Conservation (phyloP, 306 rosid genomes). For the Sesbania bispinosa region DNA sequence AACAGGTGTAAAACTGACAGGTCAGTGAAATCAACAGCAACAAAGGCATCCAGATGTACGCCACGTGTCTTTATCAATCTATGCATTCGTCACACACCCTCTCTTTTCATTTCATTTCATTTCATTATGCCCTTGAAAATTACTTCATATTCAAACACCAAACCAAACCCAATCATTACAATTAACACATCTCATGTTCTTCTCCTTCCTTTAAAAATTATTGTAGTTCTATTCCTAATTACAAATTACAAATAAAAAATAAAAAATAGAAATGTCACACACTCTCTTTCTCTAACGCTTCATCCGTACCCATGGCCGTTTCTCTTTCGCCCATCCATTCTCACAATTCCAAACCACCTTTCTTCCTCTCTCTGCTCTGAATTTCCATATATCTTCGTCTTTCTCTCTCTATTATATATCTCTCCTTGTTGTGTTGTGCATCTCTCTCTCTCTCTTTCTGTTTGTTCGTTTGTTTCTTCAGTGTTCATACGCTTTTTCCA, state of each 20-base stretch:
- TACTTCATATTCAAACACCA: neutral
- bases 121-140: neutral
- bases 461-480: neutral
- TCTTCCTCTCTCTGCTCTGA: conserved; percentile 6
- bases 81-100: neutral
- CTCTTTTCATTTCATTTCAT: neutral
- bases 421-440: too few species aligned
- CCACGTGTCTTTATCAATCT: conserved; percentile 2
- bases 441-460: neutral
- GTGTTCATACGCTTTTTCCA: conserved; percentile 6
- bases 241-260: neutral
- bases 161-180: conserved; percentile 8
- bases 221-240: too few species aligned
- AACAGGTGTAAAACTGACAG: neutral
- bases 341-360: conserved; percentile 40
- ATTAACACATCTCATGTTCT: neutral
- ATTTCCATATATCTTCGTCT: neutral
- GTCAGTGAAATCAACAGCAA: neutral
- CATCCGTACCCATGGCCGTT: conserved; percentile 48
- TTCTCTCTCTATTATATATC: neutral
- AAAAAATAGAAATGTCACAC: neutral
- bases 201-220: neutral
- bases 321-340: conserved; percentile 36
- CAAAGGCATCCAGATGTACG: neutral
- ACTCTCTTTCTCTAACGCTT: neutral